A percentile compares a stretch with the other conserved stretches of the same genome.
Conservation (phyloP, 2,329 filamentous ascomycete genomes). For the Rutstroemia sydowiana region DNA sequence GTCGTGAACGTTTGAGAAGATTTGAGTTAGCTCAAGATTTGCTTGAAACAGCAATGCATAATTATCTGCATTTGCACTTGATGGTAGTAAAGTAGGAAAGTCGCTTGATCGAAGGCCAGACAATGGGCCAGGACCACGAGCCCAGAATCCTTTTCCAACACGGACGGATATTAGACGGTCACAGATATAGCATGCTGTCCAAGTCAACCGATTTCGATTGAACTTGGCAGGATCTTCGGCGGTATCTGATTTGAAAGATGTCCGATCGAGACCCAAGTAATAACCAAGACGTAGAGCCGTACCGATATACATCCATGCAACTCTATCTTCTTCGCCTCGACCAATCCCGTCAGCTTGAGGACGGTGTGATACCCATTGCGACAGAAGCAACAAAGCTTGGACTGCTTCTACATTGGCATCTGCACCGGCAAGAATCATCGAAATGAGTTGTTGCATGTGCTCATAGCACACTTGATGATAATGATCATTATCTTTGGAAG, state of each 20-base stretch:
- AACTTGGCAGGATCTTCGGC: constrained; percentile 52
- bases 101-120: constrained; percentile 38
- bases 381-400: constrained; percentile 60
- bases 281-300: constrained; percentile 63
- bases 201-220: constrained; percentile 58
- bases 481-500: constrained; percentile 60
- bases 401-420: constrained; percentile 64
- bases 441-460: constrained; percentile 63
- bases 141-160: constrained; percentile 68
- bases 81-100: constrained; percentile 51
- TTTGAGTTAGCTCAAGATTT: constrained; percentile 61
- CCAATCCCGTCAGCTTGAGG: constrained; percentile 41
- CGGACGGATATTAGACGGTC: constrained; percentile 64
- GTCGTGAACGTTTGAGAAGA: constrained; percentile 69
- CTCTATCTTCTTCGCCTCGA: constrained; percentile 65
- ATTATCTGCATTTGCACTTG: constrained; percentile 54
- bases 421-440: constrained; percentile 57
- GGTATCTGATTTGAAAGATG: constrained; percentile 55
- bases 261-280: constrained; percentile 61
- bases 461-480: constrained; percentile 60
- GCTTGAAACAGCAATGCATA: constrained; percentile 64
- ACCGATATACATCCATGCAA: constrained; percentile 72
- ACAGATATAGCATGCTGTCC: constrained; percentile 56
- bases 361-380: constrained; percentile 52
- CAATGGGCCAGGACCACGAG: constrained; percentile 61